Evolutionary conservation across 1,139 yeast species (phyloP), one percentile per base, ranked within the genome.

Genomic region (Kodamaea sp.): DNA sequence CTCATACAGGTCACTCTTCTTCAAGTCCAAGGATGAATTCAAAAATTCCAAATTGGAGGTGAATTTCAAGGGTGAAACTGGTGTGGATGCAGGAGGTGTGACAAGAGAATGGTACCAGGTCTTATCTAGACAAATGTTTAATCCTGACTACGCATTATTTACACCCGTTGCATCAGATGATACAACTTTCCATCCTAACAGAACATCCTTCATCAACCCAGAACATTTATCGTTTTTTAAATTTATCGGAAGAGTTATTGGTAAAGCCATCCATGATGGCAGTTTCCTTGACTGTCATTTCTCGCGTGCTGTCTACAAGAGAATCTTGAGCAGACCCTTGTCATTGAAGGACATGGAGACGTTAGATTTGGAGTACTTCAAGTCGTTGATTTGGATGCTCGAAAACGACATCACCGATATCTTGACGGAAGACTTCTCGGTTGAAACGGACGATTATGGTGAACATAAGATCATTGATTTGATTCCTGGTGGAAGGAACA

Each of bases 41-140:
- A 78, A 82, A 50, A 73, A 78, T 34, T 76, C 92, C 4, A 81
- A 83, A 44, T 66, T 92, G 47, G 92, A 85, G 36, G 80, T 94
- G 28, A 76, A 75, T 21, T 94, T 94, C 65, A 83, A 82, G 48
- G 96, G 96, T 4, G 99, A 94, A 57, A 85, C 86, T 39, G 99
- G 98, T 47, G 87, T 92, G 32, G 99, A 94, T 70, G 98, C 97
- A 3, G 99, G 99, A 48, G 99, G 99, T 33, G 83, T 94, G 15
- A 88, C 97, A 0, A 73, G 98, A 52, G 99, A 94, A 59, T 94
- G 98, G 98, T 90, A 83, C 53, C 97, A 89, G 56, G 96, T 90
- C 7, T 64, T 94, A 38, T 83, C 97, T 0, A 72, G 97, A 42
- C 97, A 92, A 59, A 90, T 94, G 87, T 89, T 92, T 63, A 90